Evolutionary conservation across 1,284 basidiomycete species (phyloP), one percentile per base, ranked within the genome.

Genomic region (Phlebopus sp.): DNA sequence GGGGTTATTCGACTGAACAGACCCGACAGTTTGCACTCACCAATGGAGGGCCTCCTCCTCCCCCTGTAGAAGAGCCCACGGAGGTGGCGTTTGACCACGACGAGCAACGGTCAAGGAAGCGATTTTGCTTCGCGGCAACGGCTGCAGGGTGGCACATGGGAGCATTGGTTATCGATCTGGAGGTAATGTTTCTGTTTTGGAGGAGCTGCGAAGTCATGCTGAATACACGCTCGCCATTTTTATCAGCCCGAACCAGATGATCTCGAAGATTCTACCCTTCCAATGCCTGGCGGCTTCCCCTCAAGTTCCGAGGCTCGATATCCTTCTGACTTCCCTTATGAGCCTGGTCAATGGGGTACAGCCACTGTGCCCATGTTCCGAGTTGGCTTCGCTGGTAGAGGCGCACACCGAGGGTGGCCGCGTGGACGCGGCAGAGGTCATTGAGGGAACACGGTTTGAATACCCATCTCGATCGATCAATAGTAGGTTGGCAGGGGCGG

Each of bases 141-240:
- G 89, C 90, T 4, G 79, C 82, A 0, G 92, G 92, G 11, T 92
- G 91, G 91, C 92, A 95, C 59, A 88, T 81, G 49, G 92, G 91
- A 9, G 90, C 90, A 1, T 71, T 95, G 42, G 88, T 90, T 1
- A 85, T 94, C 25, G 88, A 92, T 61, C 68, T 90, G 17, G 79
- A 86, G 70, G 83, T 84, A 47, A 18, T 55, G 63, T 55, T n/a
- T 30, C 38, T 21, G 5, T 37, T 42, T 45, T 4, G 29, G n/a
- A n/a, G 8, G 14, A n/a, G 9, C 23, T n/a, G n/a, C 43, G 17
- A 42, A 17, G 8, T 18, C 47, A n/a, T 45, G 10, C 15, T 51
- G 37, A 59, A 18, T 49, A 50, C 38, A 29, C 37, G 37, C 6
- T 37, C 7, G 23, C 8, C 19, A 43, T 21, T n/a, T 14, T n/a